These are phyloP conservation scores for Lasiosphaeris hirsuta DNA, from an alignment of 495 filamentous ascomycete species.

Conservation along the genomic window DNA sequence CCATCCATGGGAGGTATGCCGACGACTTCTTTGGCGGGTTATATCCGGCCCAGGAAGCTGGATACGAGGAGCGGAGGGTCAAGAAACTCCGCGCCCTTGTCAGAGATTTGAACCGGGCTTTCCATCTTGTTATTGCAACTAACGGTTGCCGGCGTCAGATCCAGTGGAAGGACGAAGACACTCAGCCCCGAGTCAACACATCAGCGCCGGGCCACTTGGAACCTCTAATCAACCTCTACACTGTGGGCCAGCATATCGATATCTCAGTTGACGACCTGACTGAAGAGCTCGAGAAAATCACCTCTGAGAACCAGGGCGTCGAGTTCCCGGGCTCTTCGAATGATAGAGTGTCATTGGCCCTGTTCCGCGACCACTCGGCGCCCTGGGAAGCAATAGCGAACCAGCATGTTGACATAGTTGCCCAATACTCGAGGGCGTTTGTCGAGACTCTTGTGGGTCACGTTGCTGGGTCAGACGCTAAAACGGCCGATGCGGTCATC, in stretches of 20 bases:
- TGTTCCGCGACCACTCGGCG: constrained; percentile 22
- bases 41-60: constrained; percentile 1
- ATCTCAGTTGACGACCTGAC: constrained; percentile 4
- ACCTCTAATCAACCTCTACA: constrained; percentile 27
- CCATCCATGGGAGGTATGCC: constrained; percentile 30
- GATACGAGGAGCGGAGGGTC: background rate
- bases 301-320: constrained; percentile 20
- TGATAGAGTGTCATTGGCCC: constrained; percentile 16
- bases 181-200: constrained; percentile 17
- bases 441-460: constrained; percentile 18
- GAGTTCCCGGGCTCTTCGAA: constrained; percentile 25
- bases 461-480: constrained; percentile 18
- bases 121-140: constrained; percentile 14
- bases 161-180: constrained; percentile 10
- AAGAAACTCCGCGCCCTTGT: constrained; percentile 26
- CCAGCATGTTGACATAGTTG: constrained; percentile 14
- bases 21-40: constrained; percentile 30
- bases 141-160: constrained; percentile 24
- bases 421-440: constrained; percentile 12
- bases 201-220: too few relatives aligned
- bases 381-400: constrained; percentile 24
- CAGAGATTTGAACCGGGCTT: constrained; percentile 21
- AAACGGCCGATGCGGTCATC: constrained; percentile 23
- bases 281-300: constrained; percentile 13
- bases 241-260: constrained; percentile 16